A percentile compares a stretch with the other conserved stretches of the same genome.
Conservation (phyloP, 345 rosid species). For the Reutealis trisperma region DNA sequence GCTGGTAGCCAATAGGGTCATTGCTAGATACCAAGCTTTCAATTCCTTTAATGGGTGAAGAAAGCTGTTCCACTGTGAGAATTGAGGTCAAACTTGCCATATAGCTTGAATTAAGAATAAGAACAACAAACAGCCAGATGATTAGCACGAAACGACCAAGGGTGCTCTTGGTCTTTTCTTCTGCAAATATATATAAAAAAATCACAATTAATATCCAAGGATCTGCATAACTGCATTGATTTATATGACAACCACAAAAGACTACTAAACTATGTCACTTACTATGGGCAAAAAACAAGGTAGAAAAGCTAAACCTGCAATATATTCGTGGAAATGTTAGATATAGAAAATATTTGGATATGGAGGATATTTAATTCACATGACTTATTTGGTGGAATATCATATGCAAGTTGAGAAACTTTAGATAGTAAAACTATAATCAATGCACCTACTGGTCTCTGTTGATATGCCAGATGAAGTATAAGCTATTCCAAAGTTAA, state of each 20-base stretch:
- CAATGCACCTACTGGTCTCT: no score
- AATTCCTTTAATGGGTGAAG: slow-evolving; percentile 79
- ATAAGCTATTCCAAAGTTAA: no score
- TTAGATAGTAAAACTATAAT: no score
- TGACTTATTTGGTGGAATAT: no score
- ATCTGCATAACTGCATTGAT: background rate
- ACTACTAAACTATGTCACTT: slow-evolving; percentile 29
- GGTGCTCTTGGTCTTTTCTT: slow-evolving; percentile 63
- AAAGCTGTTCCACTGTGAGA: slow-evolving; percentile 81
- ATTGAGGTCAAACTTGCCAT: slow-evolving; percentile 87
- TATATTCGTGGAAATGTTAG: background rate
- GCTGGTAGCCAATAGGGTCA: slow-evolving; percentile 78
- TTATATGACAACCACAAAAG: background rate
- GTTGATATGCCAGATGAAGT: no score
- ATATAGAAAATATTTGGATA: background rate
- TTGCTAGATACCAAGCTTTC: slow-evolving; percentile 51
- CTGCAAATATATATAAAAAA: slow-evolving; percentile 34
- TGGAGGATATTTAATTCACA: background rate
- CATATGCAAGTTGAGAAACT: no score
- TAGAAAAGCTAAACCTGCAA: slow-evolving; percentile 96
- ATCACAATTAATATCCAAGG: background rate
- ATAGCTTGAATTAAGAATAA: slow-evolving; percentile 85
- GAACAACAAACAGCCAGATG: slow-evolving; percentile 84
- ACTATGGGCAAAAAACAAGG: slow-evolving; percentile 88
- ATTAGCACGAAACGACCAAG: slow-evolving; percentile 69